A percentile compares a stretch with the other conserved stretches of the same genome.
Evolutionary conservation across 768 basidiomycete species (phyloP).

Genomic region (Termitomyces sp.): DNA sequence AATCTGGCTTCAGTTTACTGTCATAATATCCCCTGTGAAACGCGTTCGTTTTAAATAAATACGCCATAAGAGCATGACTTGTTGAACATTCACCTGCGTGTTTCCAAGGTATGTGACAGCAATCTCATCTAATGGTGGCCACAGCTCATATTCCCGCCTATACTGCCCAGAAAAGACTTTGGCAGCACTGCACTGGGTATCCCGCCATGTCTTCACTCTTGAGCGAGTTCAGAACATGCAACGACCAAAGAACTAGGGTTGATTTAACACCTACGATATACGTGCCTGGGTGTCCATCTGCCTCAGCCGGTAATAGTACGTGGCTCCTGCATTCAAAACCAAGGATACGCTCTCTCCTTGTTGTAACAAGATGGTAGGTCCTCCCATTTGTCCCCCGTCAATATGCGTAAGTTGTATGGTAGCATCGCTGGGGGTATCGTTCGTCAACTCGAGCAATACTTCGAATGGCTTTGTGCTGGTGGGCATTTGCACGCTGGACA

Average conservation of each 20-base stretch:
- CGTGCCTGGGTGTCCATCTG: constrained; percentile 32
- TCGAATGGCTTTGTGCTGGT: constrained; percentile 50
- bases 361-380: constrained; percentile 33
- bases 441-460: constrained; percentile 44
- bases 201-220: constrained; percentile 43
- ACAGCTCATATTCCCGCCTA: constrained; percentile 10
- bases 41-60: not conserved
- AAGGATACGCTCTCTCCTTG: constrained; percentile 37
- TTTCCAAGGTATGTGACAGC: constrained; percentile 13
- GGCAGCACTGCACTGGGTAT: constrained; percentile 29
- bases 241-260: not conserved
- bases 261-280: constrained; percentile 35
- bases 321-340: constrained; percentile 42
- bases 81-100: constrained; percentile 4
- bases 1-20: not conserved
- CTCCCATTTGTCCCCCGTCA: constrained; percentile 21
- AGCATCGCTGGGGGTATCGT: constrained; percentile 36
- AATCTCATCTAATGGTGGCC: constrained; percentile 17
- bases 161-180: constrained; percentile 20
- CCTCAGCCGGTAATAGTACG: constrained; percentile 42
- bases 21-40: not conserved
- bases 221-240: not conserved
- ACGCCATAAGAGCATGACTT: not conserved
- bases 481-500: constrained; percentile 27
- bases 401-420: constrained; percentile 34